These are phyloP conservation scores for Phytophthora capsici DNA, from an alignment of 352 stramenopile species.

Conservation along the genomic window DNA sequence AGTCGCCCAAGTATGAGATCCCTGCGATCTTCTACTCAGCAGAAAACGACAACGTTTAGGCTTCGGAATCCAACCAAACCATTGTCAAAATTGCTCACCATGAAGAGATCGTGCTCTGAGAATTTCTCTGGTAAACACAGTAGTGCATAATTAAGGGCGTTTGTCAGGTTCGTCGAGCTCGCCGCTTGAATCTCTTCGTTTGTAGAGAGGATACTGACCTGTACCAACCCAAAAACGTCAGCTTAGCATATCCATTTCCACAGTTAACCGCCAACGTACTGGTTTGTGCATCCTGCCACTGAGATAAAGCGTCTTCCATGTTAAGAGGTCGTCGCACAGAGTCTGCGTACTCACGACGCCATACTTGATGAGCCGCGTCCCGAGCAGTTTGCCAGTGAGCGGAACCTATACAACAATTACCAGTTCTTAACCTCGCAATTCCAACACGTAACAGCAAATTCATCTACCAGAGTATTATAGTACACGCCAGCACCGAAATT, in stretches of 20 bases:
- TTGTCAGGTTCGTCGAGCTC: conserved; percentile 65
- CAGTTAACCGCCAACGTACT: conserved; percentile 42
- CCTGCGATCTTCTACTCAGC: conserved; percentile 79
- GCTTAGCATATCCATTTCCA: conserved; percentile 11
- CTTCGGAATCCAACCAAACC: neutral
- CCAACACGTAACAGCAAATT: neutral
- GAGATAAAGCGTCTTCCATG: conserved; percentile 89
- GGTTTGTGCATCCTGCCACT: conserved; percentile 90
- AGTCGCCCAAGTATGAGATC: conserved; percentile 91
- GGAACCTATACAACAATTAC: conserved; percentile 55
- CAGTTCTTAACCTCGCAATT: neutral
- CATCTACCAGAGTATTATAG: conserved; percentile 81
- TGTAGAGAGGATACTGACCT: conserved; percentile 69
- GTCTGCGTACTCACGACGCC: conserved; percentile 85
- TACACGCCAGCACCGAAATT: conserved; percentile 84
- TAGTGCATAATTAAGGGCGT: conserved; percentile 81
- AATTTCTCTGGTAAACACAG: conserved; percentile 83
- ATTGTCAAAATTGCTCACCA: conserved; percentile 46
- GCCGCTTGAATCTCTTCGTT: conserved; percentile 56
- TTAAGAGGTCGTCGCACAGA: conserved; percentile 74
- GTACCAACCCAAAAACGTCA: neutral
- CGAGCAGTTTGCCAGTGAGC: conserved; percentile 57
- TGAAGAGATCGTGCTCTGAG: conserved; percentile 83
- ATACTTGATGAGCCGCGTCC: conserved; percentile 88
- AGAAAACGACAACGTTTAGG: conserved; percentile 4